Evolutionary conservation across 1,139 yeast genomes (phyloP), one percentile per base, ranked within the genome.

Genomic region (Sugiyamaella novakii): DNA sequence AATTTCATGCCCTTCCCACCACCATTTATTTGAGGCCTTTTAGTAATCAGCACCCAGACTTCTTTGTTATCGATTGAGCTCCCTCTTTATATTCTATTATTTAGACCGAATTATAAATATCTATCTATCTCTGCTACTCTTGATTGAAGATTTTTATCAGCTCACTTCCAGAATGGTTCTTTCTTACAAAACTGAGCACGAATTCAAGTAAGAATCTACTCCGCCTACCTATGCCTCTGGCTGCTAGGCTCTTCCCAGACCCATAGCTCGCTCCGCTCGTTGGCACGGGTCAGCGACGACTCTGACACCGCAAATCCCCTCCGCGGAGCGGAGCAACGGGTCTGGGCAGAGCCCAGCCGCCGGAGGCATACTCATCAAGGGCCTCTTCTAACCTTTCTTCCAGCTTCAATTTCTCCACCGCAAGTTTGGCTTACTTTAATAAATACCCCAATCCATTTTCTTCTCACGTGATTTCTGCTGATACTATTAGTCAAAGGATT

Each of bases 391-490:
- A 38, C 42, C n/a, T 15, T n/a, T 12, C 3, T 7, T n/a, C 15
- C 33, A 59, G 63, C 40, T 59, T 55, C 40, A 59, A 58, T 43
- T 59, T 60, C 47, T 47, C 58, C 34, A 59, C 63, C 3, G 52
- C 62, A 1, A 58, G 59, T 30, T 43, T 59, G 39, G 63, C 63
- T 21, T 54, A 55, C 47, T 59, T 59, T 53, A 59, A 59, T 57
- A 59, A 59, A 47, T 59, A 59, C 43, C 63, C 63, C 24, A 59
- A 59, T 62, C 98, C 98, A 2, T 89, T 77, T 63, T 84, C 97
- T 33, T 72, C 80, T n/a, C 97, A 92, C 70, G 97, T 92, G 11
- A 72, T 84, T 41, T 84, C 95, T 11, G 83, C 83, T 34, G 98
- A 92, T 64, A 87, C 96, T 2, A 67, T 87, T 22, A 81, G 81